Evolutionary conservation across 345 rosid species (phyloP), one percentile per base, ranked within the genome.

Genomic region (Theobroma cacao): DNA sequence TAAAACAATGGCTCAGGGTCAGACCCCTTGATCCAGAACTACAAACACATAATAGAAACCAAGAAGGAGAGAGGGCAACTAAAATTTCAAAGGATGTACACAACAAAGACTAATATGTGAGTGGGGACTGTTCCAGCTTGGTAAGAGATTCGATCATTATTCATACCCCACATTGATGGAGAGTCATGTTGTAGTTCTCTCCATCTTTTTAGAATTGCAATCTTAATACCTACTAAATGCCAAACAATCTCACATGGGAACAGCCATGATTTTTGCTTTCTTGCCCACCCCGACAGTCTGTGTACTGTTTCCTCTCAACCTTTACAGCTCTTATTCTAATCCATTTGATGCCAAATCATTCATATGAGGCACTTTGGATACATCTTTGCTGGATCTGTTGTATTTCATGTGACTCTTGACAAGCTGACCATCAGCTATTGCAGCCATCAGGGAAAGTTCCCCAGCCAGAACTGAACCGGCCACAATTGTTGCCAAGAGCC

Each of bases 401-500:
- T 53, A 77, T 20, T 77, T 77, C 79, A 77, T 53, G 79, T 77
- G 79, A 55, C 79, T 77, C 15, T 66, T 67, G 41, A 77, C 79
- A 36, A 77, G 79, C 52, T 77, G 65, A 53, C 74, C 74, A 15
- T 36, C 52, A 28, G 79, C 74, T 1, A 77, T 67, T 14, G 91
- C 91, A 4, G 89, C 84, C 89, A 88, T 86, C 65, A 88, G 79
- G 30, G 91, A 88, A n/a, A 88, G 83, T 83, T 88, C 91, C 34
- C 79, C 91, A 0, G 91, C 91, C 9, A 88, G 88, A 71, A 88
- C 91, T 0, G 89, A 78, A 28, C 87, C 91, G 0, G 89, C 86
- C 13, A 88, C 91, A 7, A 88, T 56, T 43, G 82, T 59, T n/a
- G 91, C 89, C 71, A 88, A 58, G 12, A 60, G 86, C 80, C 89